Base-by-base conservation (phyloP, 306 rosid species). In the Senna tora region DNA sequence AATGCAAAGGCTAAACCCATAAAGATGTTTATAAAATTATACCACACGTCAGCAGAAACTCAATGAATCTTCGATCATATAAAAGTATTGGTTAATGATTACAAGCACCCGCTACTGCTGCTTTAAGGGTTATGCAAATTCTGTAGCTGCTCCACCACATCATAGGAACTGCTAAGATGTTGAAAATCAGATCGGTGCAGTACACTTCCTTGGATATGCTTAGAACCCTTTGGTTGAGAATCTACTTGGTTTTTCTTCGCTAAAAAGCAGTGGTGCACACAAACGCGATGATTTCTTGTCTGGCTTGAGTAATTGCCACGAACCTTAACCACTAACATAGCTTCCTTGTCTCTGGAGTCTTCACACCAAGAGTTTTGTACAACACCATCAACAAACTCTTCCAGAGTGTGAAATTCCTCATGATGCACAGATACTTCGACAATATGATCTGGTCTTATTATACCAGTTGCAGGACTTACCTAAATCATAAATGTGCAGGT, bases 341-440 rank as follows among this genome's bases (percentile, higher is more conserved):
- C 94, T 82, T 93, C 97, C 81, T 83, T 86, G 79, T 93, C 97
- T 83, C 83, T 89, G 55, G 93, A 81, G 56, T 87, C 92, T 82
- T 93, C 98, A 77, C 98, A 93, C 98, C 98, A 93, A 20, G 84
- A 82, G 78, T 87, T 93, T 36, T 84, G 94, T 20, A 89, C 89
- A 69, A 83, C 79, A 21, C 96, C 97, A 72, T 93, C 96, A 38
- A 91, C 88, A 80, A 86, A 94, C 73, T 88, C 96, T 84, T 87
- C 95, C 52, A 56, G 84, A 25, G 88, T 89, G 39, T 86, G 87
- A 75, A 82, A 88, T 61, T 94, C 92, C 71, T 94, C 96, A 6
- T 91, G 96, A 79, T 87, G 97, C 71, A 94, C 85, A n/a, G 86
- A 78, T 53, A 94, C 92, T 89, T 94, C 98, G 6, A 76, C 84